These are phyloP conservation scores for Madurella fahalii DNA, from an alignment of 2,329 filamentous ascomycete species.

Conservation along the genomic window DNA sequence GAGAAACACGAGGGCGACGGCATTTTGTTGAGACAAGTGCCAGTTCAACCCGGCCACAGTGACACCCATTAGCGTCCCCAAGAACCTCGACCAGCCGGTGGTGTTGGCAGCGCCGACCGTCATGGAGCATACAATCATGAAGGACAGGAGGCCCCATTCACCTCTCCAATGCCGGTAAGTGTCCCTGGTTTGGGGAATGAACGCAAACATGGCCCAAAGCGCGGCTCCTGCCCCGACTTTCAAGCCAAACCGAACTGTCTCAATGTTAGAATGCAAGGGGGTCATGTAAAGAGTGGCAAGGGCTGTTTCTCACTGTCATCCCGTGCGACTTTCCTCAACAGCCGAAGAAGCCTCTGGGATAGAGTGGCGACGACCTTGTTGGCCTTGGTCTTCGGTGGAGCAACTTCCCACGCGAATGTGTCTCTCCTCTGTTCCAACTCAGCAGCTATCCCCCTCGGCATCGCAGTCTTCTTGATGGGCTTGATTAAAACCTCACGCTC, in stretches of 20 bases:
- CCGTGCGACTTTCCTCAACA: constrained; percentile 46
- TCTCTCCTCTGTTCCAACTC: constrained; percentile 50
- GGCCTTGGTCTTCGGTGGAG: constrained; percentile 36
- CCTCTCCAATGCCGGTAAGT: constrained; percentile 85
- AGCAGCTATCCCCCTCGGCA: constrained; percentile 54
- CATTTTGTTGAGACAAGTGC: constrained; percentile 70
- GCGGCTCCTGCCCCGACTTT: constrained; percentile 91
- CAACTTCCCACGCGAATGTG: constrained; percentile 54
- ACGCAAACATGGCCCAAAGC: constrained; percentile 84
- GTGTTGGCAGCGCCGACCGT: constrained; percentile 95
- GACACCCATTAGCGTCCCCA: constrained; percentile 81
- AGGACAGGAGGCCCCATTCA: constrained; percentile 93
- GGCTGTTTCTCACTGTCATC: constrained; percentile 45
- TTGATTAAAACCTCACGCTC: constrained; percentile 43
- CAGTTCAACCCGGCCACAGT: constrained; percentile 71
- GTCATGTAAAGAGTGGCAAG: not conserved
- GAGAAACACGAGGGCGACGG: constrained; percentile 69
- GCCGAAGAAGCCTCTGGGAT: constrained; percentile 44
- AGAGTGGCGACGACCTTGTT: constrained; percentile 41
- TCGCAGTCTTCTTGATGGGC: constrained; percentile 49
- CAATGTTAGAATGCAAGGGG: constrained; percentile 22
- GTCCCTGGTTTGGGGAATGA: constrained; percentile 71
- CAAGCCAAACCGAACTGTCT: constrained; percentile 66
- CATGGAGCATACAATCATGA: constrained; percentile 98
- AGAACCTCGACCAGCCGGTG: constrained; percentile 79